A percentile compares a stretch with the other conserved stretches of the same genome.
phyloP scores from a whole-genome alignment of 2,329 filamentous ascomycete genomes.

The Colletotrichum sublineola region DNA sequence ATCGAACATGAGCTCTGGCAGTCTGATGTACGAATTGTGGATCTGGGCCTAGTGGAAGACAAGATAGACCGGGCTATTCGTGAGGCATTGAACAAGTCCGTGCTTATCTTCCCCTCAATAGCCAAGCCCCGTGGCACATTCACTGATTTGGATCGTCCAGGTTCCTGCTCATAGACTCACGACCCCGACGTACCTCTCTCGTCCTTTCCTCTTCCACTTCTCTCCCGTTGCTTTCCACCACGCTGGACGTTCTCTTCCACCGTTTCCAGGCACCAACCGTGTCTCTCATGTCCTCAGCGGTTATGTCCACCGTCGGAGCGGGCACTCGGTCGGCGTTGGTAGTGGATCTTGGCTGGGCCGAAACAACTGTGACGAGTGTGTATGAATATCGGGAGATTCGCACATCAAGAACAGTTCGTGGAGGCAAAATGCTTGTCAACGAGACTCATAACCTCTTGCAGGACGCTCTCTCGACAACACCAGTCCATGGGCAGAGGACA shows the following conservation, averaged over 20 bases:
- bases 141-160: conserved; percentile 52
- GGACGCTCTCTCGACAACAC: conserved; percentile 50
- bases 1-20: conserved; percentile 81
- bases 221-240: conserved; percentile 79
- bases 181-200: conserved; percentile 79
- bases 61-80: conserved; percentile 87
- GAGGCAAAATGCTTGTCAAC: conserved; percentile 78
- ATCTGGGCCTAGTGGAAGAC: conserved; percentile 86
- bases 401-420: conserved; percentile 78
- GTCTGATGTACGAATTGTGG: conserved; percentile 77
- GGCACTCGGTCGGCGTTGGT: conserved; percentile 89
- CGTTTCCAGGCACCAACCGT: conserved; percentile 85
- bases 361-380: conserved; percentile 86
- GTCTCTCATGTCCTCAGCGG: conserved; percentile 82
- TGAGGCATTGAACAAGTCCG: conserved; percentile 84
- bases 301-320: conserved; percentile 81
- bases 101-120: conserved; percentile 51
- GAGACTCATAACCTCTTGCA: conserved; percentile 76
- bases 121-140: background rate
- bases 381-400: conserved; percentile 91
- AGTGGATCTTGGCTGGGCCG: conserved; percentile 92
- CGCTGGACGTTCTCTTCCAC: conserved; percentile 83
- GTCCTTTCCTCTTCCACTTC: conserved; percentile 84
- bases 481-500: conserved; percentile 18
- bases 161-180: conserved; percentile 78